Conservation (phyloP, 139 green algal species). For the Choricystis sp. region DNA sequence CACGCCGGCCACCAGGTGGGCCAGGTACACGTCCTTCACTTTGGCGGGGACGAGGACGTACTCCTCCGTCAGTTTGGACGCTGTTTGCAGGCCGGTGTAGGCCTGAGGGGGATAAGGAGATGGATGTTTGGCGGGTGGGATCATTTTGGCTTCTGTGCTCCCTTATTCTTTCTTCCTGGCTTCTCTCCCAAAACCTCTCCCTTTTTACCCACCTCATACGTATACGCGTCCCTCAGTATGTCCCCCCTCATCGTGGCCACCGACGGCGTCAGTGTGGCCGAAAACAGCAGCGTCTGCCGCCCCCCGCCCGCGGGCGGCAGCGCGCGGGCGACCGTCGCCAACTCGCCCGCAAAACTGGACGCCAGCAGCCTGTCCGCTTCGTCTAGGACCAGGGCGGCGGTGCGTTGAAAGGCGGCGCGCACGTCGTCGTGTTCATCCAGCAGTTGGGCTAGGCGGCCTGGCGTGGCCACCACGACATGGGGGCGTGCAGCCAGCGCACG, state of each 20-base stretch:
- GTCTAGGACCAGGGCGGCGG: slow-evolving; percentile 77
- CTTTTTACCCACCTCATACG: too few species aligned
- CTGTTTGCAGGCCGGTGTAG: slow-evolving; percentile 78
- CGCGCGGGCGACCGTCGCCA: slow-evolving; percentile 23
- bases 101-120: too few species aligned
- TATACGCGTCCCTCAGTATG: slow-evolving; percentile 36
- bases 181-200: too few species aligned
- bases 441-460: slow-evolving; percentile 57
- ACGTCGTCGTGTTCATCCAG: slow-evolving; percentile 24
- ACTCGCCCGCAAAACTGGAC: slow-evolving; percentile 50
- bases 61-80: slow-evolving; percentile 55
- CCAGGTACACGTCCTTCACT: slow-evolving; percentile 95
- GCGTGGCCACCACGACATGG: slow-evolving; percentile 91
- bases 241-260: slow-evolving; percentile 39
- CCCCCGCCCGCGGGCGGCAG: slow-evolving; percentile 18
- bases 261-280: slow-evolving; percentile 71
- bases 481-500: slow-evolving; percentile 50
- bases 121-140: too few species aligned
- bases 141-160: too few species aligned
- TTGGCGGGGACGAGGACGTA: slow-evolving; percentile 90
- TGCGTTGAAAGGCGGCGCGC: slow-evolving; percentile 18
- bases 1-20: slow-evolving; percentile 59
- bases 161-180: too few species aligned
- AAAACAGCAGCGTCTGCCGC: slow-evolving; percentile 92
- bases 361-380: slow-evolving; percentile 91